These are phyloP conservation scores for Conidiobolus incongruus DNA, from an alignment of 371 early-diverging fungal genomes.

Conservation along the genomic window DNA sequence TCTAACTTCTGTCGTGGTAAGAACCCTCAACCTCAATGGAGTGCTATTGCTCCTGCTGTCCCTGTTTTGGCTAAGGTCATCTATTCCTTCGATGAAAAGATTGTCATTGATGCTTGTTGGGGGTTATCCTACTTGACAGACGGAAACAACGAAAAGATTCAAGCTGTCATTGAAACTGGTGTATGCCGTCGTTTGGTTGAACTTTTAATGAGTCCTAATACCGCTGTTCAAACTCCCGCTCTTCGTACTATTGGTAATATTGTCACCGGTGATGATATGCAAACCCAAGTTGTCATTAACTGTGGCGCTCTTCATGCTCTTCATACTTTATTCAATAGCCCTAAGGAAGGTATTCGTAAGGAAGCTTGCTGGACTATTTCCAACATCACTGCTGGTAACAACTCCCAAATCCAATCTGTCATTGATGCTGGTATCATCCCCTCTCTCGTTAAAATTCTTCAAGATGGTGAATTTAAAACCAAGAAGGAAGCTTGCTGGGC, in stretches of 20 bases:
- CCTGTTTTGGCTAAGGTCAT: conserved; percentile 77
- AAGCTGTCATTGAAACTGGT: conserved; percentile 90
- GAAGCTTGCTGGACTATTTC: conserved; percentile 99
- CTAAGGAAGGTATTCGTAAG: conserved; percentile 90
- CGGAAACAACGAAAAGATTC: conserved; percentile 84
- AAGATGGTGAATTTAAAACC: conserved; percentile 84
- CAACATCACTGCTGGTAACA: conserved; percentile 99
- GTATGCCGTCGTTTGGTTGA: conserved; percentile 84
- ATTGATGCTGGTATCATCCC: conserved; percentile 90
- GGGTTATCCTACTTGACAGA: conserved; percentile 97
- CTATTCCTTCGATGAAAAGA: conserved; percentile 78
- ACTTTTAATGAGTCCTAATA: conserved; percentile 60
- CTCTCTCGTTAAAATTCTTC: conserved; percentile 71
- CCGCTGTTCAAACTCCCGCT: conserved; percentile 87
- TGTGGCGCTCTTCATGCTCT: conserved; percentile 71
- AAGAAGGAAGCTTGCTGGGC: conserved; percentile 99
- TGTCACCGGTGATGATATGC: conserved; percentile 94
- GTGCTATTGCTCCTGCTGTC: conserved; percentile 58
- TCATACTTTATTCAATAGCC: conserved; percentile 50
- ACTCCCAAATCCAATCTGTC: conserved; percentile 83
- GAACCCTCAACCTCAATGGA: conserved; percentile 89
- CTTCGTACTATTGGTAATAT: conserved; percentile 98
- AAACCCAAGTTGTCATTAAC: conserved; percentile 91
- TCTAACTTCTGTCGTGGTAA: conserved; percentile 99
- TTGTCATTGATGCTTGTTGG: conserved; percentile 98